These are phyloP conservation scores for Zancudomyces culisetae DNA, from an alignment of 371 early-diverging fungal genomes.

Conservation along the genomic window DNA sequence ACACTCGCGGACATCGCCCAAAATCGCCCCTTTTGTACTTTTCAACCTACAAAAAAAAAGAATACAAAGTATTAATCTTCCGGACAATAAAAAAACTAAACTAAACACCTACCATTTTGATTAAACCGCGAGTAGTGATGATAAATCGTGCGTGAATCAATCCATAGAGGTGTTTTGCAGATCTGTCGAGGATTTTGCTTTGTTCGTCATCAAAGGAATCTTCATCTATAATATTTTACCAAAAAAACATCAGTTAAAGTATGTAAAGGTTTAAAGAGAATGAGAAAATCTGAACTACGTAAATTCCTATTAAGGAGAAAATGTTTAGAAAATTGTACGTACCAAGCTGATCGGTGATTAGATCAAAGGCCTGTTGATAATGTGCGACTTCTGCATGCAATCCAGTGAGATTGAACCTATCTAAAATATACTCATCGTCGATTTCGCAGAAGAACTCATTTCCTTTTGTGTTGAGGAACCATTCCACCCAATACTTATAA, in stretches of 20 bases:
- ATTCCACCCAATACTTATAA: conserved; percentile 64
- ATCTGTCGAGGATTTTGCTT: conserved; percentile 32
- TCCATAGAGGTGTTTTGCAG: conserved; percentile 75
- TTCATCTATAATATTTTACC: conserved; percentile 1
- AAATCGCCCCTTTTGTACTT: conserved; percentile 77
- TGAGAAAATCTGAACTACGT: neutral
- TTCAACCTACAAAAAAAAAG: conserved; percentile 26
- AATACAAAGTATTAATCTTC: neutral
- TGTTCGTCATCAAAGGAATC: conserved; percentile 1
- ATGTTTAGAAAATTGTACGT: conserved; percentile 3
- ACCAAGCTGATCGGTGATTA: conserved; percentile 73
- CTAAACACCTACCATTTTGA: conserved; percentile 36
- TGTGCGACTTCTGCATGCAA: conserved; percentile 54
- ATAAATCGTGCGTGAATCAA: conserved; percentile 87
- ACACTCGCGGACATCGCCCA: conserved; percentile 86
- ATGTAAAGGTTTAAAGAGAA: neutral
- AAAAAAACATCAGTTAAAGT: neutral
- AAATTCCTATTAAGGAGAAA: neutral
- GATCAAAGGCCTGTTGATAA: conserved; percentile 72
- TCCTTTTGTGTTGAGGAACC: conserved; percentile 58
- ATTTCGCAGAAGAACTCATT: conserved; percentile 90
- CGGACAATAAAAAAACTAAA: neutral
- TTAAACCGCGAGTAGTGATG: conserved; percentile 66
- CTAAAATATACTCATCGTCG: conserved; percentile 85
- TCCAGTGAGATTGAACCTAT: conserved; percentile 93